Conservation (phyloP, 2,329 filamentous ascomycete genomes). For the Paraphoma sp. region DNA sequence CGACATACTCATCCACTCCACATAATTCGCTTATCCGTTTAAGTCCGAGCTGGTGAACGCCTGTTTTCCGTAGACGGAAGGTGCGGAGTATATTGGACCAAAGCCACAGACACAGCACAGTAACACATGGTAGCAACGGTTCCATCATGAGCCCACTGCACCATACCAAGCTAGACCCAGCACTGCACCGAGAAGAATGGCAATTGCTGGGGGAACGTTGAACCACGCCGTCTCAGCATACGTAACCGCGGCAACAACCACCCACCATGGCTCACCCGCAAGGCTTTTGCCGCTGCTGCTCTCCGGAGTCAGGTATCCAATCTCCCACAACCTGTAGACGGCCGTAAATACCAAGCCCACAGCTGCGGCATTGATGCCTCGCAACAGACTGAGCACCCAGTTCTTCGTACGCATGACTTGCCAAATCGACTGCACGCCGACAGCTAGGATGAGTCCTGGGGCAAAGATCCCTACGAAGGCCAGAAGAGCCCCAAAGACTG, state of each 20-base stretch:
- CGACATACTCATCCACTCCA: too few species aligned
- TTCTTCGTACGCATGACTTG: constrained; percentile 43
- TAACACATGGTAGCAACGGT: too few species aligned
- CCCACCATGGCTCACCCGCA: constrained; percentile 53
- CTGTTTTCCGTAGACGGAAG: too few species aligned
- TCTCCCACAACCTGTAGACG: constrained; percentile 54
- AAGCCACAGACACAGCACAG: too few species aligned
- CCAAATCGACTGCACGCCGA: constrained; percentile 50
- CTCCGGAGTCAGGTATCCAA: constrained; percentile 51
- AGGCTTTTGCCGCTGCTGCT: constrained; percentile 44
- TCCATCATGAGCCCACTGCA: constrained; percentile 33
- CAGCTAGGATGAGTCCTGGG: constrained; percentile 47
- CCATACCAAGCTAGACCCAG: constrained; percentile 51
- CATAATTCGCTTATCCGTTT: too few species aligned
- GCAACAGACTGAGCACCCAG: constrained; percentile 43
- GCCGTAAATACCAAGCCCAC: constrained; percentile 54
- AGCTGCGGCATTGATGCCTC: constrained; percentile 52
- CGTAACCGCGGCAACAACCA: constrained; percentile 50
- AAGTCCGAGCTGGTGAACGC: not conserved
- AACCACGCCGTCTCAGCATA: constrained; percentile 53
- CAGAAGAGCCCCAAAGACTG: constrained; percentile 45
- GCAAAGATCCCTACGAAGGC: constrained; percentile 51
- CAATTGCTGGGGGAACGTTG: constrained; percentile 45
- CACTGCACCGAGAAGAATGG: constrained; percentile 49
- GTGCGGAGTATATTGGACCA: too few species aligned